Base-by-base conservation (phyloP, 2,329 filamentous ascomycete species). In the Botryotinia calthae region DNA sequence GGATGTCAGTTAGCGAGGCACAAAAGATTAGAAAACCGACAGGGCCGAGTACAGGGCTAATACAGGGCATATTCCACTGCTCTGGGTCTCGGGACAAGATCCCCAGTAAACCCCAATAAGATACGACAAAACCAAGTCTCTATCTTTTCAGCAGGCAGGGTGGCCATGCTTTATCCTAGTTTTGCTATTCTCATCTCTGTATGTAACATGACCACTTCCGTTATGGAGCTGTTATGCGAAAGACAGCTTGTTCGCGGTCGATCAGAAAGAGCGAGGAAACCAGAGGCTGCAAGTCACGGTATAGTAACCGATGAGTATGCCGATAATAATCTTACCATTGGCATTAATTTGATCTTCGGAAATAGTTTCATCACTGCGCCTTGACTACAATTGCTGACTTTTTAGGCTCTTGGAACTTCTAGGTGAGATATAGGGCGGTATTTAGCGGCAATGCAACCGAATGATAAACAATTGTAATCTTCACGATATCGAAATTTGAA, bases 61-160 rank as follows among this genome's bases (percentile, higher is more conserved):
- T 18, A 54, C 25, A 51, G 48, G 51, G 51, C n/a, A 28, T 59
- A 48, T 72, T 67, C 70, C 70, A 58, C 16, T 28, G 56, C 48
- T 67, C 48, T 67, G 61, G 61, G 70, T 58, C 37, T 67, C n/a
- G 70, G 70, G 62, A 67, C 62, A 67, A 67, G 48, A 71, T 59
- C 62, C 51, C 62, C 51, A 48, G 62, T 58, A 56, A 58, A 9
- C n/a, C n/a, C 40, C 40, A 63, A 63, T 63, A 25, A 56, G n/a
- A 67, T 16, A 18, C 48, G 37, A 56, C 12, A 56, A 59, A 56
- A 46, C 56, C n/a, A 44, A 46, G 44, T 31, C n/a, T 44, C 31
- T 65, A 20, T 48, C 48, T 34, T 58, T 31, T 48, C 31, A 42
- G 28, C 46, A 59, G 59, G 40, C 20, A 51, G 46, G 70, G 48